Percentiles rank a stretch among this genome's conserved stretches.
Conservation (phyloP, 2,329 filamentous ascomycete genomes). For the Hypoxylon sp. region DNA sequence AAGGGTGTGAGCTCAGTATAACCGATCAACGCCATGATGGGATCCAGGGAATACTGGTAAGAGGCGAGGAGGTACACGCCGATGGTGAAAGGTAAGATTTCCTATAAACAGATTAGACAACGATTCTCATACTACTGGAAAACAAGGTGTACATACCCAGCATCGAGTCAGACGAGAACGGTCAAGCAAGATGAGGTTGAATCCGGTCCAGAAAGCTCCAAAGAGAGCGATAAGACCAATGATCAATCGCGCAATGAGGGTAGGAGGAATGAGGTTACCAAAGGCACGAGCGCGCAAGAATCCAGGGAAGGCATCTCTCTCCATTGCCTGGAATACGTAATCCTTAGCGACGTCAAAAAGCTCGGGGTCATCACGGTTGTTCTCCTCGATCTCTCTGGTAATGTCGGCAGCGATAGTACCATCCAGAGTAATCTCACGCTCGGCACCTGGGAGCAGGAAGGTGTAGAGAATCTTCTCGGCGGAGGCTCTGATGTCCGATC, state of each 20-base stretch:
- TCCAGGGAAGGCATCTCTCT: constrained; percentile 97
- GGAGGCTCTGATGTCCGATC: constrained; percentile 90
- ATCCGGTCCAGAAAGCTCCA: constrained; percentile 92
- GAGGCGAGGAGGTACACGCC: constrained; percentile 90
- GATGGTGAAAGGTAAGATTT: constrained; percentile 90
- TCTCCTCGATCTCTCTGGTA: constrained; percentile 88
- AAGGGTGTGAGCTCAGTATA: constrained; percentile 97
- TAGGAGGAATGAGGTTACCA: constrained; percentile 93
- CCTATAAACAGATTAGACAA: constrained; percentile 52
- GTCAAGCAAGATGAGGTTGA: constrained; percentile 92
- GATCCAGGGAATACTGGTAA: constrained; percentile 96
- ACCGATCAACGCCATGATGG: constrained; percentile 87
- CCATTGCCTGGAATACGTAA: constrained; percentile 99
- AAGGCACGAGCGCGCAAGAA: constrained; percentile 95
- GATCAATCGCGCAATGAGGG: constrained; percentile 86
- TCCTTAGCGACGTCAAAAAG: constrained; percentile 98
- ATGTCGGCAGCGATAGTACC: constrained; percentile 88
- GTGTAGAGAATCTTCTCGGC: constrained; percentile 99
- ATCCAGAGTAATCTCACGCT: constrained; percentile 94
- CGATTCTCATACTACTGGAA: constrained; percentile 2
- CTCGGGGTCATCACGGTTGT: constrained; percentile 93
- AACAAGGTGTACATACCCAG: constrained; percentile 75
- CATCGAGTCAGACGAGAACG: constrained; percentile 79
- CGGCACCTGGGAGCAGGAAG: constrained; percentile 92
- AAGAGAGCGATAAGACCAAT: constrained; percentile 89